Base-by-base conservation (phyloP, 1,284 basidiomycete genomes). In the Agroathelia rolfsii region DNA sequence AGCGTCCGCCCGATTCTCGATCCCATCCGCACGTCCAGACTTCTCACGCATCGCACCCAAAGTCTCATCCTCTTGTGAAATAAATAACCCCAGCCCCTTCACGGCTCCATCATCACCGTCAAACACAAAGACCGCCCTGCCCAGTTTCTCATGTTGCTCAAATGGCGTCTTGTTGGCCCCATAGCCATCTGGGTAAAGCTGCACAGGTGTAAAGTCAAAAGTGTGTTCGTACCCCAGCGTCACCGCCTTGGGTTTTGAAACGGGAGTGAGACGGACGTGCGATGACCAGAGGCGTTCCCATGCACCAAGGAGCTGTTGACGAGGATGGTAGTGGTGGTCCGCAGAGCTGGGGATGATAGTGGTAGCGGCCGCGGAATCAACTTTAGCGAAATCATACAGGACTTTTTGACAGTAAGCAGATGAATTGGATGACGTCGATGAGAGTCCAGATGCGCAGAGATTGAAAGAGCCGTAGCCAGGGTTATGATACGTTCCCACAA, bases 381-480 rank as follows among this genome's bases (percentile, higher is more conserved):
- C 41, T 6, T 39, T 22, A n/a, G 50, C 23, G 34, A 61, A 59
- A 14, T 51, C 46, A 8, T 41, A 15, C 8, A 47, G 41, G 28
- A 46, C 36, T 32, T 35, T 6, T 17, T 42, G 13, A 43, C 45
- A 58, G 40, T 54, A 40, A n/a, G n/a, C n/a, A n/a, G n/a, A n/a
- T n/a, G n/a, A n/a, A n/a, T n/a, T n/a, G 16, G 36, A 13, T 10
- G 53, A 55, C 2, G 35, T 24, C 36, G 45, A 49, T 3, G 34
- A 37, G 0, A 53, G 39, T 10, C 46, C 35, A n/a, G n/a, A n/a
- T n/a, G n/a, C n/a, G 32, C 61, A 63, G 16, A 64, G 46, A 1
- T 50, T 53, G 32, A 64, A 35, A 6, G 46, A 28, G 18, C 56
- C 59, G 17, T 64, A 63, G 5, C 52, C 58, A 1, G 47, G 35